phyloP scores from a whole-genome alignment of 2,329 filamentous ascomycete genomes.

The Didymella exigua region DNA sequence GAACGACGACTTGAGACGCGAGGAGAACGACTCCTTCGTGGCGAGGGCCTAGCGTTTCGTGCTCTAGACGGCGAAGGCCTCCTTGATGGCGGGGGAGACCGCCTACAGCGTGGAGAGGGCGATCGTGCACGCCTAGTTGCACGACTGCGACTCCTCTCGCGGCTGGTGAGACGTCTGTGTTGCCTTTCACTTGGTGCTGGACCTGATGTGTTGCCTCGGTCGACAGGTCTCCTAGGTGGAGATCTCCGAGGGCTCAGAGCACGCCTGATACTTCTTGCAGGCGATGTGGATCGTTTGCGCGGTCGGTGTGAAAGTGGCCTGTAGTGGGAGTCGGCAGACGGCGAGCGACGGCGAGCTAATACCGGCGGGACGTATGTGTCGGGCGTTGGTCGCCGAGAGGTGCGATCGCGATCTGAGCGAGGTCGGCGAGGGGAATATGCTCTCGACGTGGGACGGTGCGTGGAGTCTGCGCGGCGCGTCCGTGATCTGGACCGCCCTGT shows the following conservation, averaged over 20 bases:
- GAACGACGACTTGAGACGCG: constrained; percentile 37
- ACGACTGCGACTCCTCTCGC: constrained; percentile 37
- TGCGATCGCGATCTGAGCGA: constrained; percentile 42
- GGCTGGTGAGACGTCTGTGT: constrained; percentile 23
- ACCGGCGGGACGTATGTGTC: constrained; percentile 43
- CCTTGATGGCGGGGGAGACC: constrained; percentile 34
- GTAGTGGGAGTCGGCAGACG: constrained; percentile 49
- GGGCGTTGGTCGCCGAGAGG: constrained; percentile 43
- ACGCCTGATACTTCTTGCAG: constrained; percentile 39
- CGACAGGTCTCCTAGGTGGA: constrained; percentile 39
- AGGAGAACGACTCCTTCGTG: constrained; percentile 34
- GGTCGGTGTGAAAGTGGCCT: constrained; percentile 36
- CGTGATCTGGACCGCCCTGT: constrained; percentile 43
- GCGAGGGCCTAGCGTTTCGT: constrained; percentile 25
- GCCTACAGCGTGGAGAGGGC: constrained; percentile 39
- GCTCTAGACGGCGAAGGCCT: constrained; percentile 32
- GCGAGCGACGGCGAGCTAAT: constrained; percentile 48
- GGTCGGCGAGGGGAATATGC: constrained; percentile 40
- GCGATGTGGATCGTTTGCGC: constrained; percentile 41
- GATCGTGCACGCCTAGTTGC: constrained; percentile 36
- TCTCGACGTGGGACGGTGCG: constrained; percentile 36
- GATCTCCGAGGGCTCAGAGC: constrained; percentile 35
- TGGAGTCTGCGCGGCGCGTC: constrained; percentile 39
- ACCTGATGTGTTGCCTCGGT: constrained; percentile 32
- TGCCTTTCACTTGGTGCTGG: constrained; percentile 28